These are phyloP conservation scores for Cercophora scortea DNA, from an alignment of 495 filamentous ascomycete species.

Conservation along the genomic window DNA sequence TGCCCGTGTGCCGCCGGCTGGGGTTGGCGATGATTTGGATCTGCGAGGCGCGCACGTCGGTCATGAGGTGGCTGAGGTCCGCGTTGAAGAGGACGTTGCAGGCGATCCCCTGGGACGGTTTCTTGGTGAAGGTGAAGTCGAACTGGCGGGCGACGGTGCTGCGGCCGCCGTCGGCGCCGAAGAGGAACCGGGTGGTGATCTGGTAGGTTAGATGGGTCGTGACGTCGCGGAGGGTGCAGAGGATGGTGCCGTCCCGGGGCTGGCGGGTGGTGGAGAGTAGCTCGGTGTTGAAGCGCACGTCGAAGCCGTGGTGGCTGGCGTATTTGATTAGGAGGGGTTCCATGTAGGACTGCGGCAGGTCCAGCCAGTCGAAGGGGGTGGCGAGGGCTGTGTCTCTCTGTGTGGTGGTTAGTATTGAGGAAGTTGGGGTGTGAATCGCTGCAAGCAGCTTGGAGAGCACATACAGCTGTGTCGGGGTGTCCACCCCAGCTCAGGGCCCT, in stretches of 20 bases:
- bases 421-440: no score
- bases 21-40: no score
- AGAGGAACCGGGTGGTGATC: slow-evolving; percentile 42
- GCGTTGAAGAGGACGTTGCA: no score
- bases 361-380: slow-evolving; percentile 32
- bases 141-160: slow-evolving; percentile 36
- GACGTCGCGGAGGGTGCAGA: slow-evolving; percentile 34
- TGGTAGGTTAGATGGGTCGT: slow-evolving; percentile 20
- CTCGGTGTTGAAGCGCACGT: slow-evolving; percentile 28
- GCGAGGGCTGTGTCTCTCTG: slow-evolving; percentile 42
- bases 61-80: no score
- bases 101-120: slow-evolving; percentile 9
- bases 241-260: slow-evolving; percentile 5
- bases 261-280: slow-evolving; percentile 10
- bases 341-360: slow-evolving; percentile 39
- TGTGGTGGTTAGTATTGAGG: neutral
- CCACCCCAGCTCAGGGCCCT: slow-evolving; percentile 14
- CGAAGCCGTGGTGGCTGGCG: slow-evolving; percentile 29
- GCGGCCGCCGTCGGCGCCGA: slow-evolving; percentile 45
- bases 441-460: no score
- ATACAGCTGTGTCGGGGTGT: no score
- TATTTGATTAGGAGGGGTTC: slow-evolving; percentile 39
- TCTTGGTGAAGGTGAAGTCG: slow-evolving; percentile 26
- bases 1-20: no score
- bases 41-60: no score